Conservation (phyloP, 1,284 basidiomycete species). For the Pseudozyma tsukubaensis region DNA sequence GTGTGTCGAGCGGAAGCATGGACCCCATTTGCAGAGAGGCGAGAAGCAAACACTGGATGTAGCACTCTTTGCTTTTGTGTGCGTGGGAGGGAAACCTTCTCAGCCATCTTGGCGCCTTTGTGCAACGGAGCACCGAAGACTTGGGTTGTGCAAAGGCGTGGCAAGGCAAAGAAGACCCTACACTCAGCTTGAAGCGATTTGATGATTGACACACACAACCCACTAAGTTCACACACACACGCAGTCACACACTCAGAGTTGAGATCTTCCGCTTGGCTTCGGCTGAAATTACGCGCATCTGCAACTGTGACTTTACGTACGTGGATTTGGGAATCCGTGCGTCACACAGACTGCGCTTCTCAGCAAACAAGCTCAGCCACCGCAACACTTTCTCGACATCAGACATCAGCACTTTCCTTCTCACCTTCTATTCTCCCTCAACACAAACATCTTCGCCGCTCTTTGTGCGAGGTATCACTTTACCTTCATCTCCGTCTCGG, state of each 20-base stretch:
- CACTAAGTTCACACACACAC: conserved; percentile 7
- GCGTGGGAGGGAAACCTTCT: background rate
- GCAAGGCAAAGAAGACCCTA: conserved; percentile 5
- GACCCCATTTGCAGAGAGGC: too few species aligned
- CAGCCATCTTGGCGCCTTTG: background rate
- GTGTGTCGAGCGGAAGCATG: too few species aligned
- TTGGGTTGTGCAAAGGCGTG: background rate
- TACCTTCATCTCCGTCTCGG: conserved; percentile 21
- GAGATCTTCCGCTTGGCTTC: background rate
- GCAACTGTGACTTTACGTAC: conserved; percentile 1
- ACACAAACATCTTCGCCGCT: conserved; percentile 8
- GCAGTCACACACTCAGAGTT: background rate
- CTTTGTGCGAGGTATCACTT: background rate
- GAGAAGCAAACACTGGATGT: too few species aligned
- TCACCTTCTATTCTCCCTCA: background rate
- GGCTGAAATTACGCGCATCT: conserved; percentile 2
- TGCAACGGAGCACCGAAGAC: background rate
- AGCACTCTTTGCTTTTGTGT: background rate
- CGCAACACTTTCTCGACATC: background rate
- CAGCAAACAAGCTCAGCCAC: conserved; percentile 2
- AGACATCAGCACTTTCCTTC: background rate
- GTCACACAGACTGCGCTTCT: too few species aligned
- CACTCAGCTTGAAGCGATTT: conserved; percentile 1
- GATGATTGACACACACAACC: conserved; percentile 10
- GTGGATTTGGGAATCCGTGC: background rate